Percentiles rank a stretch among this genome's conserved stretches.
Conservation (phyloP, 164 flowering plant species). For the Paratinospora sagittata region DNA sequence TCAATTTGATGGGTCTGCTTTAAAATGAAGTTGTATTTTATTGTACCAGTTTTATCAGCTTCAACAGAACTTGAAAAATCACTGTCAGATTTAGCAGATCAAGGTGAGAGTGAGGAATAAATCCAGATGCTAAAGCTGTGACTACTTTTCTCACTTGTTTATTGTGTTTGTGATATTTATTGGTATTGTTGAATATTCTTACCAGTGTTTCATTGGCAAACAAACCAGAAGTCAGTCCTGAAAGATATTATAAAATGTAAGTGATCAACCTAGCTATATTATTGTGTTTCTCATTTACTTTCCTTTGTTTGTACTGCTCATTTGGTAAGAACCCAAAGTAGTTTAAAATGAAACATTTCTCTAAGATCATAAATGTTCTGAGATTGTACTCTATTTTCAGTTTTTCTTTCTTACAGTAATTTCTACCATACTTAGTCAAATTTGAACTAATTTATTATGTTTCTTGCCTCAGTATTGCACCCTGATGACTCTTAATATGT, state of each 20-base stretch:
- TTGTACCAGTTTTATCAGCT: constrained; percentile 47
- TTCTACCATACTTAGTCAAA: too few relatives aligned
- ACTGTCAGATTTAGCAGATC: constrained; percentile 25
- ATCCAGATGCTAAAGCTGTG: background rate
- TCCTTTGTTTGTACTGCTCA: background rate
- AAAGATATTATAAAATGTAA: constrained; percentile 29
- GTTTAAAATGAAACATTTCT: too few relatives aligned
- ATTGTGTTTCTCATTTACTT: background rate
- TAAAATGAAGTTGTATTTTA: background rate
- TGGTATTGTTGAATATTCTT: constrained; percentile 2
- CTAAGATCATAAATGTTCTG: background rate
- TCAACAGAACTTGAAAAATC: constrained; percentile 38
- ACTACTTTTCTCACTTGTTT: background rate
- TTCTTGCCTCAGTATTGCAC: background rate
- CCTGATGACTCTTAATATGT: background rate
- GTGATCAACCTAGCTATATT: constrained; percentile 12
- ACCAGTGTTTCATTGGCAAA: constrained; percentile 23
- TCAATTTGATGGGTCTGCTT: too few relatives aligned
- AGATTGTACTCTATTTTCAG: background rate
- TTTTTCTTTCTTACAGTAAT: too few relatives aligned
- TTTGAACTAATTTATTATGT: background rate
- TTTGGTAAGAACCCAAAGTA: background rate
- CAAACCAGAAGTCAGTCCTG: constrained; percentile 2
- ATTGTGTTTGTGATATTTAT: background rate
- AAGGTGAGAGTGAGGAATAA: constrained; percentile 27